These are phyloP conservation scores for Plasmodium yoelii DNA, from an alignment of 169 alveolate genomes.

Conservation along the genomic window DNA sequence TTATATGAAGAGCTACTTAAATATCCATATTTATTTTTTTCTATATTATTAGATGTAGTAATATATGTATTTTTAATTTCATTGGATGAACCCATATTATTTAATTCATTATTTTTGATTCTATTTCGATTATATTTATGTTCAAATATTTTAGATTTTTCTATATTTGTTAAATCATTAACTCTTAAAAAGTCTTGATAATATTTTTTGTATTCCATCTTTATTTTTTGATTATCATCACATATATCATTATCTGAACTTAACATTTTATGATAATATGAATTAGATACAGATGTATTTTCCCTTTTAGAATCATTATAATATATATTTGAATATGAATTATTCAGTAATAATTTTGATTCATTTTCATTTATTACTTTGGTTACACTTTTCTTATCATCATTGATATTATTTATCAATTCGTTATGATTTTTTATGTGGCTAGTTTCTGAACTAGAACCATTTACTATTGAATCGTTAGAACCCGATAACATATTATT, in stretches of 20 bases:
- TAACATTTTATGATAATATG: too few relatives aligned
- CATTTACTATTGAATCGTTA: too few relatives aligned
- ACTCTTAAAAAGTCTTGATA: constrained; percentile 18
- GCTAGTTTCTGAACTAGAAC: background rate
- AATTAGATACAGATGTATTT: too few relatives aligned
- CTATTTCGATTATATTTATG: too few relatives aligned
- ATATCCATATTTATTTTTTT: constrained; percentile 1
- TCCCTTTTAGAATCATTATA: too few relatives aligned
- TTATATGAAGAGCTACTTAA: background rate
- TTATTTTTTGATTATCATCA: constrained; percentile 1
- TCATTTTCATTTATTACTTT: background rate
- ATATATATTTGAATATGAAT: background rate
- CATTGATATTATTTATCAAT: background rate
- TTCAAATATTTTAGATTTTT: background rate
- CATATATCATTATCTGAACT: background rate
- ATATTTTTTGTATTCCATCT: constrained; percentile 15
- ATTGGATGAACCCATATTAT: too few relatives aligned
- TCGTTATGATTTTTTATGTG: background rate
- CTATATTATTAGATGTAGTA: too few relatives aligned
- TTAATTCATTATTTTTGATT: too few relatives aligned
- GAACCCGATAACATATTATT: too few relatives aligned
- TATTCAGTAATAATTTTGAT: background rate
- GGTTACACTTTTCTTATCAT: background rate
- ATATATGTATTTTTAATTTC: too few relatives aligned
- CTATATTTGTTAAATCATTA: constrained; percentile 24